phyloP scores from a whole-genome alignment of 2,329 filamentous ascomycete species.

The Trichoderma afroharzianum region DNA sequence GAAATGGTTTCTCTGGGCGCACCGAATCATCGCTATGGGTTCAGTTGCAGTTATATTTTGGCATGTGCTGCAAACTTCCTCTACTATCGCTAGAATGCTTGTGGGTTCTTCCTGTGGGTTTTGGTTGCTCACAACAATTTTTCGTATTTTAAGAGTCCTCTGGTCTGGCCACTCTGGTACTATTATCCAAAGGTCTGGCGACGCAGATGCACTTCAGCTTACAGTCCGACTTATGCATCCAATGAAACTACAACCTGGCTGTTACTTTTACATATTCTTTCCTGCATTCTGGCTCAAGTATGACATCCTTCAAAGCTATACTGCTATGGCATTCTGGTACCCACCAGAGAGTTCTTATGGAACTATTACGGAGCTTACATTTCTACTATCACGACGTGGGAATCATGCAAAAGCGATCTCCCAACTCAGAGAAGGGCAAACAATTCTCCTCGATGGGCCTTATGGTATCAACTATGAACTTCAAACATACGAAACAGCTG shows the following conservation, averaged over 20 bases:
- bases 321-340: slow-evolving; percentile 9
- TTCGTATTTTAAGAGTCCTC: neutral
- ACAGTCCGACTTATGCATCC: neutral
- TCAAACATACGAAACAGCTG: neutral
- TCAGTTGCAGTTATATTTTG: neutral
- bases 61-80: neutral
- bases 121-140: slow-evolving; percentile 1
- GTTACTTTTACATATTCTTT: slow-evolving; percentile 17
- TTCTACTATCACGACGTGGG: slow-evolving; percentile 1
- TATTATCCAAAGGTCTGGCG: neutral
- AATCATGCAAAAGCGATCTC: neutral
- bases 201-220: neutral
- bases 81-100: neutral
- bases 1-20: slow-evolving; percentile 9
- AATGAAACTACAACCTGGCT: neutral
- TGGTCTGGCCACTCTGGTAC: neutral
- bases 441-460: slow-evolving; percentile 11
- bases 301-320: slow-evolving; percentile 14
- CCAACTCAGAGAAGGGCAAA: slow-evolving; percentile 1
- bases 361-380: neutral
- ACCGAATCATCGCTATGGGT: neutral
- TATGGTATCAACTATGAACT: slow-evolving; percentile 7
- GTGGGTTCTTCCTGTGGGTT: neutral
- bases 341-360: neutral
- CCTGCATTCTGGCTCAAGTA: slow-evolving; percentile 3